Conservation (phyloP, 306 rosid species). For the Castanea mollissima region DNA sequence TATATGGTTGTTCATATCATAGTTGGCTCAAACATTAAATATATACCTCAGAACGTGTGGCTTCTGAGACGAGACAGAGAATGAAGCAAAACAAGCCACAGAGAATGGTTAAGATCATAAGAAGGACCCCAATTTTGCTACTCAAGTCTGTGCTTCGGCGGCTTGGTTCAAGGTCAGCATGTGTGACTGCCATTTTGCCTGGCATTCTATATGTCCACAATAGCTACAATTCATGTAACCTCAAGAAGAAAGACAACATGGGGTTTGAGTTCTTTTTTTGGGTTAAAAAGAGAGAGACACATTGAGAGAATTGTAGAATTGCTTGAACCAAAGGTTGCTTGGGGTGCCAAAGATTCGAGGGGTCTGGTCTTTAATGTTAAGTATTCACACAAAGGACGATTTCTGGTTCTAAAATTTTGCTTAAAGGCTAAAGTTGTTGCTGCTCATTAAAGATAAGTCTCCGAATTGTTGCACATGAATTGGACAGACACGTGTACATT, state of each 20-base stretch:
- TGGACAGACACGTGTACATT: slow-evolving; percentile 26
- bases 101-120: slow-evolving; percentile 60
- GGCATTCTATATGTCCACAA: slow-evolving; percentile 27
- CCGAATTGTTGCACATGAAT: slow-evolving; percentile 18
- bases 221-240: slow-evolving; percentile 9
- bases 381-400: slow-evolving; percentile 33
- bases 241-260: not conserved
- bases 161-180: slow-evolving; percentile 83
- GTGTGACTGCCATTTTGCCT: slow-evolving; percentile 72
- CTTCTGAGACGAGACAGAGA: slow-evolving; percentile 83
- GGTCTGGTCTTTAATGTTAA: slow-evolving; percentile 32
- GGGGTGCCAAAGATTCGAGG: slow-evolving; percentile 59
- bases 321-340: slow-evolving; percentile 95
- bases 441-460: slow-evolving; percentile 21
- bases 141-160: slow-evolving; percentile 47
- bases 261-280: slow-evolving; percentile 5
- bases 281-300: slow-evolving; percentile 18
- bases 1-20: not conserved
- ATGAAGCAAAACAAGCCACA: slow-evolving; percentile 75
- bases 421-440: slow-evolving; percentile 13
- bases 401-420: slow-evolving; percentile 29
- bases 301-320: slow-evolving; percentile 46
- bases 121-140: slow-evolving; percentile 66
- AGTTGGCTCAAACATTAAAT: not conserved
- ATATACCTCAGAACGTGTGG: slow-evolving; percentile 85